Conservation (phyloP, 1,139 yeast genomes). For the Lodderomyces oxycetoniae region DNA sequence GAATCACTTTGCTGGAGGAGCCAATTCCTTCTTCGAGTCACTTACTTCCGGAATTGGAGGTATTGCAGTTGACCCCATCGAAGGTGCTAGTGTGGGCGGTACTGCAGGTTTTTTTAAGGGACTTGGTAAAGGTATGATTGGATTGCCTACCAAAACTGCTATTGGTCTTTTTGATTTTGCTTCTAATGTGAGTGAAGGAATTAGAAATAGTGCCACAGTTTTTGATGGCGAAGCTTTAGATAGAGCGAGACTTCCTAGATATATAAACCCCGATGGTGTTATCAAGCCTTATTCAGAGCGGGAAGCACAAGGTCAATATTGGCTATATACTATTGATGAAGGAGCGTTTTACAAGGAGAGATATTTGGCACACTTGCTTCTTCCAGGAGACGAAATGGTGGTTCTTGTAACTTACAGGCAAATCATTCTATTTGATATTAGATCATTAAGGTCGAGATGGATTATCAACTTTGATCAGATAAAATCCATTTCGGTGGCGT, state of each 20-base stretch:
- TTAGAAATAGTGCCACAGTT: slow-evolving; percentile 86
- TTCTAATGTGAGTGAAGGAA: slow-evolving; percentile 89
- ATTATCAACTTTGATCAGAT: slow-evolving; percentile 56
- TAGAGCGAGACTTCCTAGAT: slow-evolving; percentile 79
- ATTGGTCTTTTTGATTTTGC: slow-evolving; percentile 94
- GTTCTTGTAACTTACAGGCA: slow-evolving; percentile 71
- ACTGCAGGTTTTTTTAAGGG: slow-evolving; percentile 91
- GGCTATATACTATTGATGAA: slow-evolving; percentile 82
- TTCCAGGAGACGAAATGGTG: slow-evolving; percentile 76
- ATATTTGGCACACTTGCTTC: slow-evolving; percentile 79
- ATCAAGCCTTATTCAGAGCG: slow-evolving; percentile 72
- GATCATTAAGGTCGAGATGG: slow-evolving; percentile 61
- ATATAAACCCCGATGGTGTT: slow-evolving; percentile 62
- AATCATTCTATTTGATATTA: slow-evolving; percentile 67
- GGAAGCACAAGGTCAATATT: slow-evolving; percentile 91
- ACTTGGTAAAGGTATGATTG: slow-evolving; percentile 88
- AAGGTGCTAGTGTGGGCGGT: slow-evolving; percentile 83
- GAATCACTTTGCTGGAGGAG: slow-evolving; percentile 79
- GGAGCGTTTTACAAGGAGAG: slow-evolving; percentile 68
- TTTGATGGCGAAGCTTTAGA: slow-evolving; percentile 78
- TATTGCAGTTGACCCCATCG: slow-evolving; percentile 82
- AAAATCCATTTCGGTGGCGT: slow-evolving; percentile 67
- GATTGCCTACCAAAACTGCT: slow-evolving; percentile 94
- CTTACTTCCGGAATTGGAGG: slow-evolving; percentile 87
- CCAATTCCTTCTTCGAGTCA: slow-evolving; percentile 83